Base-by-base conservation (phyloP, 805 yeast genomes). In the Osmozyma mogii region DNA sequence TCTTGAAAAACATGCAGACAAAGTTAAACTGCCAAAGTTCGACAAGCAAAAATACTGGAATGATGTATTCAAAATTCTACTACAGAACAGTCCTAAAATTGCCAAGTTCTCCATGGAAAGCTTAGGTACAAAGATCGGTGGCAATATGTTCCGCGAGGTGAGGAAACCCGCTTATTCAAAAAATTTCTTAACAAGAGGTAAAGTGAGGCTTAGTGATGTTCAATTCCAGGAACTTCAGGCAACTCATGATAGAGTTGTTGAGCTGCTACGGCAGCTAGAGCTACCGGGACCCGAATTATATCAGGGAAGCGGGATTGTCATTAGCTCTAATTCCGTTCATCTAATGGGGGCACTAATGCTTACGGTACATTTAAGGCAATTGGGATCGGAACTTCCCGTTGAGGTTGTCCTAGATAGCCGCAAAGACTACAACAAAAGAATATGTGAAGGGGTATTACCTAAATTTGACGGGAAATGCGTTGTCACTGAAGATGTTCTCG, bases 381-480 rank as follows among this genome's bases (percentile, higher is more conserved):
- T 64, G 6, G 72, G 71, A 0, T 58, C 72, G 0, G 41, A 43
- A 22, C 43, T 67, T 12, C 72, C 72, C 1, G 47, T 68, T 4
- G 72, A 69, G 41, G 36, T 69, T 12, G 50, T 68, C 37, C 44
- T 70, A 9, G 69, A 72, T 9, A 36, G 49, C 4, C 47, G 45
- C 6, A 47, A 43, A 1, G 70, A 67, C 23, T 66, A 64, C 38
- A 55, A 58, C 25, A 30, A 32, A 8, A 67, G 65, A 17, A 45
- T 49, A 14, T 85, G 95, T 55, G 74, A 71, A 14, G 56, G 58
- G 6, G 61, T 80, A 3, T 61, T 84, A 41, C 87, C 89, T 0
- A 43, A 49, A 13, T 53, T 78, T 33, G 70, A 75, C 36, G 89
- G 79, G 4, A 66, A 65, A 39, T 84, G 95, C 63, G 70, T 81